Evolutionary conservation across 2,329 filamentous ascomycete species (phyloP).

Genomic region (Pyrenochaeta sp.): DNA sequence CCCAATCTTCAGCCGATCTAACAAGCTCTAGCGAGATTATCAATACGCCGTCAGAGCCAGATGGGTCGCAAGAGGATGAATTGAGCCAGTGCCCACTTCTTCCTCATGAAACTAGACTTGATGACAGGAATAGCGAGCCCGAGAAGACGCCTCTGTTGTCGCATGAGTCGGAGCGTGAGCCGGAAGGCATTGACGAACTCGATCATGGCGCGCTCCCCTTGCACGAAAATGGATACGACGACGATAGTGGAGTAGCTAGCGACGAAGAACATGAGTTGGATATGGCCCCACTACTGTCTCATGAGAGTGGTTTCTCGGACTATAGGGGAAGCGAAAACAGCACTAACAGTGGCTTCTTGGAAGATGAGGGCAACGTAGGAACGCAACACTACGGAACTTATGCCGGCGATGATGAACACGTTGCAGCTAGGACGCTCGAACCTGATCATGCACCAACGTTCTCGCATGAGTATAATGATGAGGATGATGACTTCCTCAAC

Average conservation of each 20-base stretch:
- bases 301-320: slow-evolving; percentile 43
- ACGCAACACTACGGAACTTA: slow-evolving; percentile 19
- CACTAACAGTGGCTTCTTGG: slow-evolving; percentile 25
- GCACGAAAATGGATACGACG: slow-evolving; percentile 28
- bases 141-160: slow-evolving; percentile 20
- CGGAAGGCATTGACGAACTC: slow-evolving; percentile 8
- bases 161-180: slow-evolving; percentile 15
- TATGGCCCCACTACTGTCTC: slow-evolving; percentile 45
- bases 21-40: slow-evolving; percentile 27
- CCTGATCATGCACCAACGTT: slow-evolving; percentile 17
- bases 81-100: slow-evolving; percentile 19
- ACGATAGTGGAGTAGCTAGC: slow-evolving; percentile 8
- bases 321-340: slow-evolving; percentile 18
- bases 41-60: slow-evolving; percentile 26
- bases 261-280: slow-evolving; percentile 35
- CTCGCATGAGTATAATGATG: slow-evolving; percentile 7
- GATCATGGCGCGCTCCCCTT: slow-evolving; percentile 28
- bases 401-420: slow-evolving; percentile 13
- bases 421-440: slow-evolving; percentile 2
- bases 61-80: slow-evolving; percentile 23
- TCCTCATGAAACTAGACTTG: slow-evolving; percentile 17
- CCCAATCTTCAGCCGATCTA: slow-evolving; percentile 26
- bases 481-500: not conserved
- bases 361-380: slow-evolving; percentile 12
- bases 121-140: slow-evolving; percentile 11